Base-by-base conservation (phyloP, 1,284 basidiomycete genomes). In the Lentinula novae-zelandiae region DNA sequence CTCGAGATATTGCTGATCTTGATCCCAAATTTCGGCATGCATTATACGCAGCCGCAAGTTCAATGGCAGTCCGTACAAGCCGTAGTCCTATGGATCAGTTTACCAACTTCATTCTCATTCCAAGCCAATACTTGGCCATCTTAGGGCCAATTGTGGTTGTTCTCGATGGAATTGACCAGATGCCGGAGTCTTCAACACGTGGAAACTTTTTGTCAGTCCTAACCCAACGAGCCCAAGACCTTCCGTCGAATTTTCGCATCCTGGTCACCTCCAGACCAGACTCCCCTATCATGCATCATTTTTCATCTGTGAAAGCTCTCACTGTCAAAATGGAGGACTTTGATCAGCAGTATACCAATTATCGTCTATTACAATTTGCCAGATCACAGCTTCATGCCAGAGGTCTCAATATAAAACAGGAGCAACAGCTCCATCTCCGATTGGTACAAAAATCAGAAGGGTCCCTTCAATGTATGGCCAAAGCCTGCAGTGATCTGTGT, bases 121-220 rank as follows among this genome's bases (percentile, higher is more conserved):
- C 64, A 53, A 27, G 53, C 17, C n/a, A 54, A 39, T 39, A 22
- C 10, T 31, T 58, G 40, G 53, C 53, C 42, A 52, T 64, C 27
- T 38, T 56, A n/a, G 60, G 22, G 9, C 57, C 61, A 12, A 22
- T 62, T 17, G 51, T 62, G 10, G 36, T 58, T 12, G 57, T 62
- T 9, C 54, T 67, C 39, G 63, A 67, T 61, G 61, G 63, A 22
- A 53, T 69, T 17, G 67, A 70, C 51, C 65, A 67, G 63, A 61
- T 67, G n/a, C 61, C 49, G 20, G 57, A 51, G 34, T 51, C 49
- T 12, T n/a, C 8, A 9, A n/a, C 20, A 33, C n/a, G 22, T 12
- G 22, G 58, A 8, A 61, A 63, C 13, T 46, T 66, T n/a, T 54
- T 69, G 31, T 31, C 34, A 3, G 58, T 69, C 15, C 59, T 69